Conservation (phyloP, 345 rosid species). For the Carallia pectinifolia region DNA sequence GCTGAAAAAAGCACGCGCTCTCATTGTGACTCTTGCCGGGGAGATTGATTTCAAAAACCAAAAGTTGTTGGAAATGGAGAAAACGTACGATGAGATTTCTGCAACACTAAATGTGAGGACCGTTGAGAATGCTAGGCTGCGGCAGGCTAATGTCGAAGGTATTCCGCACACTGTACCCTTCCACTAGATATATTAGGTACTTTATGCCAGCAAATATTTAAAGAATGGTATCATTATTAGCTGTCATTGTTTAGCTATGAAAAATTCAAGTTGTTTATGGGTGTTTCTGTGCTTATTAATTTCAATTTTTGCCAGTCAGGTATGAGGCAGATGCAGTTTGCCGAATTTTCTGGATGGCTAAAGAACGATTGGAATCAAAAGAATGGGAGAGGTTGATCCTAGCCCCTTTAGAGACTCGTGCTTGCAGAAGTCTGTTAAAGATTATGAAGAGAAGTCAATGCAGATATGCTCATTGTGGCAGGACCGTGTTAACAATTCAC, state of each 20-base stretch:
- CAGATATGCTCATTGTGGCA: constrained; percentile 21
- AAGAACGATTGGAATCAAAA: constrained; percentile 5
- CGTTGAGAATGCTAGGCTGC: not conserved
- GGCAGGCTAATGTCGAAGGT: not conserved
- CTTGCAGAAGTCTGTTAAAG: not conserved
- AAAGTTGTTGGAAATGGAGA: constrained; percentile 7
- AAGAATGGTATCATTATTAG: too few species aligned
- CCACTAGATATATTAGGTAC: too few species aligned
- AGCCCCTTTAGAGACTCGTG: too few species aligned
- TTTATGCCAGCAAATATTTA: too few species aligned
- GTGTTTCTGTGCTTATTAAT: too few species aligned
- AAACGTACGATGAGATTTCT: not conserved
- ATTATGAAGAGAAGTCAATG: constrained; percentile 5
- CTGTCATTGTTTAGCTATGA: too few species aligned
- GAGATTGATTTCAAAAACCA: constrained; percentile 16
- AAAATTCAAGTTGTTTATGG: too few species aligned
- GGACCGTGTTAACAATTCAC: not conserved
- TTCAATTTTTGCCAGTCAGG: not conserved
- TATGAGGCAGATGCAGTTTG: not conserved
- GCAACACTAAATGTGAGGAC: not conserved
- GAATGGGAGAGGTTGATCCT: constrained; percentile 19
- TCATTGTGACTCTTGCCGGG: not conserved
- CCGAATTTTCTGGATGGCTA: not conserved
- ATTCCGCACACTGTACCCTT: not conserved
- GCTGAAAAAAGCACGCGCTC: not conserved